Percentiles rank a stretch among this genome's conserved stretches.
These are phyloP conservation scores for Neurospora sp. DNA, from an alignment of 495 filamentous ascomycete genomes.

Conservation along the genomic window DNA sequence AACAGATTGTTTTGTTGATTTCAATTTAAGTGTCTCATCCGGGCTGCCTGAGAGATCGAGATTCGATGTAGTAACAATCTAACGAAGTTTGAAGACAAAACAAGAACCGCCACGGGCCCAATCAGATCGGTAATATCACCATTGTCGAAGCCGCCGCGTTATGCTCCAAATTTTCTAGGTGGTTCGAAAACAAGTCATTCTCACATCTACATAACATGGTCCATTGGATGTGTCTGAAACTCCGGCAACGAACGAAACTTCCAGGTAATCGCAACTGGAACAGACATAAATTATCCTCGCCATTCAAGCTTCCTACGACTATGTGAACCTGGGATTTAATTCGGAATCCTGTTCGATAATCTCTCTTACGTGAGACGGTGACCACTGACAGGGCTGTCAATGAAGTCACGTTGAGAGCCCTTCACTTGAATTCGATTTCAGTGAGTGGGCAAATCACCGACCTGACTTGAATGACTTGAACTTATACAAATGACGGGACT, in stretches of 20 bases:
- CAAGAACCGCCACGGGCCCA: no score
- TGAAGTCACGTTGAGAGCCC: neutral
- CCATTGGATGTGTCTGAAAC: neutral
- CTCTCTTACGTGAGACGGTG: neutral
- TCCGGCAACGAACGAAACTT: neutral
- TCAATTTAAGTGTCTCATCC: no score
- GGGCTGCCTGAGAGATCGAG: no score
- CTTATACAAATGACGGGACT: neutral
- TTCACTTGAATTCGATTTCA: neutral
- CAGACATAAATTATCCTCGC: rapidly evolving
- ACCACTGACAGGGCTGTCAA: neutral
- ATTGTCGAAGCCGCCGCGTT: no score
- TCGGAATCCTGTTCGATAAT: neutral
- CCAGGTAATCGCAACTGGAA: no score
- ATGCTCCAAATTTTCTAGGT: no score
- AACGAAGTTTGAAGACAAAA: no score
- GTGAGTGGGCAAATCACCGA: neutral
- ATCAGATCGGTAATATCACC: no score
- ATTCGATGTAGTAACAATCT: no score
- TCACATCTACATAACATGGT: no score
- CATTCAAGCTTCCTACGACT: neutral
- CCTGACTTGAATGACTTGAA: neutral
- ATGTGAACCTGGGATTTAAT: neutral
- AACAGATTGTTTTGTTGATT: no score
- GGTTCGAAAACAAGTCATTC: no score